Conservation (phyloP, 148 eudicot genomes). For the Cornus kousa region DNA sequence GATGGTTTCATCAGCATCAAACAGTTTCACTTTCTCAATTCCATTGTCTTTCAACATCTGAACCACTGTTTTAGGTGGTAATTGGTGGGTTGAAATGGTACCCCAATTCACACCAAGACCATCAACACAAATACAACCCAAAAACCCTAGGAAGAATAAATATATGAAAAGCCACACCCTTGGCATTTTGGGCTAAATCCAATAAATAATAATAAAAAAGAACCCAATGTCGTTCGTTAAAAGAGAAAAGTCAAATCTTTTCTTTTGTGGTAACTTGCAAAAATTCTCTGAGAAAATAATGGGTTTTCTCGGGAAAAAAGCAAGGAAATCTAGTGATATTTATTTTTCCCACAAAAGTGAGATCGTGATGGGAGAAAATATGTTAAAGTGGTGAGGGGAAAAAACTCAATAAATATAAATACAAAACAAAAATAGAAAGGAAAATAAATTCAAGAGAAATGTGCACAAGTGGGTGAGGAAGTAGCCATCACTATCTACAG, state of each 20-base stretch:
- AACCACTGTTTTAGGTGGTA: slow-evolving; percentile 60
- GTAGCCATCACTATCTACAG: neutral
- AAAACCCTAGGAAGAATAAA: neutral
- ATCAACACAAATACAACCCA: slow-evolving; percentile 23
- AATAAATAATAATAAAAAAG: neutral
- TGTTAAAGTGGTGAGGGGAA: neutral
- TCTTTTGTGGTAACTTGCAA: neutral
- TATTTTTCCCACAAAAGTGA: slow-evolving; percentile 9
- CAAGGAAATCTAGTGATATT: neutral
- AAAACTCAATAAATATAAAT: neutral
- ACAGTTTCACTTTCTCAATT: slow-evolving; percentile 72
- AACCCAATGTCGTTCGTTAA: too few species aligned
- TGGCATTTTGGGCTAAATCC: neutral
- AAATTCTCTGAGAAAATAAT: neutral
- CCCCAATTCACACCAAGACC: slow-evolving; percentile 91
- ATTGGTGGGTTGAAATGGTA: slow-evolving; percentile 56
- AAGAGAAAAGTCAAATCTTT: neutral
- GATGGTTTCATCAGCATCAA: slow-evolving; percentile 57
- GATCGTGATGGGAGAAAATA: slow-evolving; percentile 7
- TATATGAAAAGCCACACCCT: neutral
- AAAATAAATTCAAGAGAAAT: too few species aligned
- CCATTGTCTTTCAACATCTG: slow-evolving; percentile 75
- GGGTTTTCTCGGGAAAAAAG: slow-evolving; percentile 5
- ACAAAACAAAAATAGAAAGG: neutral
- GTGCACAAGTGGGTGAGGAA: neutral